Evolutionary conservation across 164 flowering plant genomes (phyloP).

Genomic region (Nelumbo lutea): DNA sequence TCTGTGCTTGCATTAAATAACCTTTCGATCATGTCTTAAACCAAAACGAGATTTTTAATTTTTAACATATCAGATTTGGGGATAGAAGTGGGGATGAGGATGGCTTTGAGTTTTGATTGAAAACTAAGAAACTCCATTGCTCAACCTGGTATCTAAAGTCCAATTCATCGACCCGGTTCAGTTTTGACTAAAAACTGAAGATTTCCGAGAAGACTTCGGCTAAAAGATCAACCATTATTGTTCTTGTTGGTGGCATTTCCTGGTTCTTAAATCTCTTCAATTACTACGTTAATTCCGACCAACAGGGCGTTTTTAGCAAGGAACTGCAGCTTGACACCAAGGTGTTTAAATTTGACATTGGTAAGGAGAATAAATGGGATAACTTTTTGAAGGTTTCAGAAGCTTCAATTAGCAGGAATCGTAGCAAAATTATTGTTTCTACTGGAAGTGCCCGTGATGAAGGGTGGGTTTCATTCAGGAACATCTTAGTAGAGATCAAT

Average conservation of each 20-base stretch:
- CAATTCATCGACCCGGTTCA: too few species aligned
- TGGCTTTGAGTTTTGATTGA: too few species aligned
- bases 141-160: too few species aligned
- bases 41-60: too few species aligned
- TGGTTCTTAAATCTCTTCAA: slow-evolving; percentile 98
- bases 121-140: too few species aligned
- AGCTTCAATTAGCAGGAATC: slow-evolving; percentile 94
- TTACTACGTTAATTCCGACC: slow-evolving; percentile 78
- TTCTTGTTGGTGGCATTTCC: slow-evolving; percentile 76
- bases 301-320: slow-evolving; percentile 77
- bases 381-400: slow-evolving; percentile 96
- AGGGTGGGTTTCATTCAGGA: slow-evolving; percentile 96
- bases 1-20: too few species aligned
- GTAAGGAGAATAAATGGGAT: slow-evolving; percentile 83
- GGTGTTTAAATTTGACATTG: slow-evolving; percentile 93
- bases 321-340: slow-evolving; percentile 95
- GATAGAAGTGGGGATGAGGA: too few species aligned
- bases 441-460: slow-evolving; percentile 88
- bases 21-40: too few species aligned
- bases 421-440: slow-evolving; percentile 95
- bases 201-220: slow-evolving; percentile 97
- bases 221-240: slow-evolving; percentile 90
- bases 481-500: slow-evolving; percentile 88
- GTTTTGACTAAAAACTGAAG: slow-evolving; percentile 28
- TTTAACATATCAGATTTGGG: too few species aligned